Base-by-base conservation (phyloP, 805 yeast genomes). In the Isabelozyma pseudorhagii region DNA sequence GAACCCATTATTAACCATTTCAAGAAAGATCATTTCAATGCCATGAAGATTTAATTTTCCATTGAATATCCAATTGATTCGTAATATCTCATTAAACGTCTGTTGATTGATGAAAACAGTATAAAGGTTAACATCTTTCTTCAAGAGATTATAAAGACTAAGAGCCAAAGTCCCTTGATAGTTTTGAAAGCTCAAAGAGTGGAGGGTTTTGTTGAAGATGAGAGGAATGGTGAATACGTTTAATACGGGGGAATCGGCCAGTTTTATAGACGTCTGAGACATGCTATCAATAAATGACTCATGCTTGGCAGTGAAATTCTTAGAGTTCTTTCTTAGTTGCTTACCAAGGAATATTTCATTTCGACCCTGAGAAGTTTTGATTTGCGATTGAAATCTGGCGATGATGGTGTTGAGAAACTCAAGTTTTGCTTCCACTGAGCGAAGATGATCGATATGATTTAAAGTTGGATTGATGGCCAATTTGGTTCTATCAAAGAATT, bases 1-100 rank as follows among this genome's bases (percentile, higher is more conserved):
- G 48, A 70, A 71, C 21, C 79, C 79, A 50, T 70, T 71, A 50
- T 71, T 69, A 31, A 57, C 51, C 79, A 74, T 74, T 53, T 74
- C 79, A 46, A 63, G 59, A 28, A 56, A 56, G 1, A 62, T 54
- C 51, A 61, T 64, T 56, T 72, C 77, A 21, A 74, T 59, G 17
- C 63, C 68, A 49, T 65, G 65, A 25, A 73, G 52, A 44, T 63
- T 64, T 9, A 68, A 55, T 52, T 69, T 71, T 15, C 79, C 79
- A 45, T 57, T 58, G 54, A 56, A 73, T 1, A 72, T 59, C 77
- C 78, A 72, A 45, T 61, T 58, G 15, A 64, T 56, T 46, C 67
- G 62, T 42, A 74, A 52, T 5, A 74, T 57, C 52, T 72, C 72
- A 51, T 74, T 74, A 52, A 69, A 73, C 2, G 78, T 73, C 15